A percentile compares a stretch with the other conserved stretches of the same genome.
These are phyloP conservation scores for Rhizopus stolonifer DNA, from an alignment of 371 early-diverging fungal species.

Conservation along the genomic window DNA sequence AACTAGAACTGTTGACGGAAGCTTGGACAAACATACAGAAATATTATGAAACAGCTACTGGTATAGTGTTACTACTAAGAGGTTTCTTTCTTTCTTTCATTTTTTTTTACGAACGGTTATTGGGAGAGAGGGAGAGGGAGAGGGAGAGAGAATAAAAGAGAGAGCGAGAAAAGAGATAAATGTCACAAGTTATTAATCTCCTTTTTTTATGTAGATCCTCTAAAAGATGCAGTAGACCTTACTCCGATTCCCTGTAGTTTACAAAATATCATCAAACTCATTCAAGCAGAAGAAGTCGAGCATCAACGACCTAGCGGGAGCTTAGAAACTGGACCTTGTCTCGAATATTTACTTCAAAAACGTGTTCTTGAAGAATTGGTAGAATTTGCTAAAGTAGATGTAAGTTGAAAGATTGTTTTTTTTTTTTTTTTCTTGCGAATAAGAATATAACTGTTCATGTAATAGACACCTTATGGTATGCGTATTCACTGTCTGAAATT, in stretches of 20 bases:
- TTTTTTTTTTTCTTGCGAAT: background rate
- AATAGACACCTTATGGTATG: conserved; percentile 54
- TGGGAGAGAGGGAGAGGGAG: background rate
- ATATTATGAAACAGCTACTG: conserved; percentile 51
- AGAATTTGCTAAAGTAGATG: conserved; percentile 56
- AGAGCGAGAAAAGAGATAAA: background rate
- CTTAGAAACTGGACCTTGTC: conserved; percentile 52
- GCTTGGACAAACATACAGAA: conserved; percentile 52
- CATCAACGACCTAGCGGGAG: conserved; percentile 45
- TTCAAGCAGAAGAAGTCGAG: conserved; percentile 52
- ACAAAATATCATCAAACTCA: conserved; percentile 48
- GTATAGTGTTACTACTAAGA: conserved; percentile 23
- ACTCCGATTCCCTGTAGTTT: conserved; percentile 49
- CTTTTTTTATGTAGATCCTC: conserved; percentile 31
- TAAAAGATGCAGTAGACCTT: conserved; percentile 52
- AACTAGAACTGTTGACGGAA: conserved; percentile 42
- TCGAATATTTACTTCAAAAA: conserved; percentile 47
- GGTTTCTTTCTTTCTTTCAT: conserved; percentile 10
- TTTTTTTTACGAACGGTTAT: conserved; percentile 2
- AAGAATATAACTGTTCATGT: background rate
- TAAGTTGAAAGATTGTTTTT: conserved; percentile 7
- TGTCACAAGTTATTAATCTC: background rate
- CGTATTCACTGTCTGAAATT: conserved; percentile 51
- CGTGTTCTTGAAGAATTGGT: conserved; percentile 50
- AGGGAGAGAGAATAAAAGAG: background rate